Percentiles rank a stretch among this genome's conserved stretches.
Evolutionary conservation across 2,329 filamentous ascomycete species (phyloP).

Genomic region (Pochonia chlamydosporia): DNA sequence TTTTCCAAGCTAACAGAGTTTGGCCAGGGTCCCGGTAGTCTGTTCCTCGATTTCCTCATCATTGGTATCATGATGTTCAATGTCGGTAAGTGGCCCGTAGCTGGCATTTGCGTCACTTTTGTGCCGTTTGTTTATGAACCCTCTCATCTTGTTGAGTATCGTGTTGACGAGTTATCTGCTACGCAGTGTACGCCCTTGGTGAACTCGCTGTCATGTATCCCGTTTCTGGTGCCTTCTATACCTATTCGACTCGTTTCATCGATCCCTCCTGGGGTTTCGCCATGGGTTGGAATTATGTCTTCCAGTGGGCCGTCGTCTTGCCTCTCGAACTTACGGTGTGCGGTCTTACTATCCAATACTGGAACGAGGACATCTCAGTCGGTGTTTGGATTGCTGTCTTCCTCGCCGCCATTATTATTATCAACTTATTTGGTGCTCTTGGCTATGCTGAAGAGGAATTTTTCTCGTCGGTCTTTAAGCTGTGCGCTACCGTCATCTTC

Average conservation of each 20-base stretch:
- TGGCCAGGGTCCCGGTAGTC: slow-evolving; percentile 33
- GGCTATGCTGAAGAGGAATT: slow-evolving; percentile 50
- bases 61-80: slow-evolving; percentile 57
- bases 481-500: slow-evolving; percentile 46
- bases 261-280: slow-evolving; percentile 52
- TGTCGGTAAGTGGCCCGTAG: slow-evolving; percentile 28
- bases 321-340: slow-evolving; percentile 45
- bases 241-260: slow-evolving; percentile 53
- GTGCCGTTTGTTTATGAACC: background rate
- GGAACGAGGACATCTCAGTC: slow-evolving; percentile 37
- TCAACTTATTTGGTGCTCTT: slow-evolving; percentile 47
- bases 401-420: slow-evolving; percentile 35
- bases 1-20: background rate
- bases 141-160: background rate
- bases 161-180: background rate
- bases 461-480: slow-evolving; percentile 44
- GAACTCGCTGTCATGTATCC: slow-evolving; percentile 54
- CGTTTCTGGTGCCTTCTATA: slow-evolving; percentile 56
- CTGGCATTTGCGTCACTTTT: background rate
- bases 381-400: slow-evolving; percentile 47
- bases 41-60: slow-evolving; percentile 46
- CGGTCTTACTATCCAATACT: slow-evolving; percentile 45
- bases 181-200: slow-evolving; percentile 46
- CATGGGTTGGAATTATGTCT: slow-evolving; percentile 45
- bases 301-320: slow-evolving; percentile 42